These are phyloP conservation scores for Coprinopsis marcescibilis DNA, from an alignment of 768 basidiomycete species.

Conservation along the genomic window DNA sequence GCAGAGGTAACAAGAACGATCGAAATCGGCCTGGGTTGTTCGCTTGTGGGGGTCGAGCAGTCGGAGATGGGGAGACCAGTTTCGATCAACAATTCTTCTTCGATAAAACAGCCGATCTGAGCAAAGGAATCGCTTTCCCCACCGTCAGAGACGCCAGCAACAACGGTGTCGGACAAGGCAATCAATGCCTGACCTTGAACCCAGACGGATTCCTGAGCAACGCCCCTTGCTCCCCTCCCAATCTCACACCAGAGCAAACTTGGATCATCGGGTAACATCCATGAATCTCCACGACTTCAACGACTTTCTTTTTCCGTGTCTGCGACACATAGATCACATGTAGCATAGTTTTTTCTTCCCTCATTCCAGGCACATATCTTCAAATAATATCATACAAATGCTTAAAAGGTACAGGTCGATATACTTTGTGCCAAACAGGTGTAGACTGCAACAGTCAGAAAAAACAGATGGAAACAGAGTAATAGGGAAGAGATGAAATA, in stretches of 20 bases:
- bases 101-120: conserved; percentile 15
- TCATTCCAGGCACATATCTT: too few species aligned
- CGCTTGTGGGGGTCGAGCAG: conserved; percentile 23
- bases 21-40: conserved; percentile 18
- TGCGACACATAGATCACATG: too few species aligned
- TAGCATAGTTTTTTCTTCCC: too few species aligned
- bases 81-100: conserved; percentile 23
- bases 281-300: too few species aligned
- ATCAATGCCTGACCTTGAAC: conserved; percentile 21
- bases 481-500: too few species aligned
- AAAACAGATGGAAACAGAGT: too few species aligned
- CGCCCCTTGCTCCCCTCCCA: conserved; percentile 21
- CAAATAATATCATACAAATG: too few species aligned
- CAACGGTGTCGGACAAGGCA: conserved; percentile 20
- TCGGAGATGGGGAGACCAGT: conserved; percentile 20
- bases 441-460: too few species aligned
- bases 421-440: too few species aligned
- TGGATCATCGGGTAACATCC: conserved; percentile 3
- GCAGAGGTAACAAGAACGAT: conserved; percentile 18
- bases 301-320: too few species aligned
- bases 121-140: conserved; percentile 20
- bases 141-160: conserved; percentile 18
- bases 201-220: conserved; percentile 21
- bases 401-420: too few species aligned
- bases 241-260: conserved; percentile 19